Base-by-base conservation (phyloP, 805 yeast species). In the Debaryomyces castellii region DNA sequence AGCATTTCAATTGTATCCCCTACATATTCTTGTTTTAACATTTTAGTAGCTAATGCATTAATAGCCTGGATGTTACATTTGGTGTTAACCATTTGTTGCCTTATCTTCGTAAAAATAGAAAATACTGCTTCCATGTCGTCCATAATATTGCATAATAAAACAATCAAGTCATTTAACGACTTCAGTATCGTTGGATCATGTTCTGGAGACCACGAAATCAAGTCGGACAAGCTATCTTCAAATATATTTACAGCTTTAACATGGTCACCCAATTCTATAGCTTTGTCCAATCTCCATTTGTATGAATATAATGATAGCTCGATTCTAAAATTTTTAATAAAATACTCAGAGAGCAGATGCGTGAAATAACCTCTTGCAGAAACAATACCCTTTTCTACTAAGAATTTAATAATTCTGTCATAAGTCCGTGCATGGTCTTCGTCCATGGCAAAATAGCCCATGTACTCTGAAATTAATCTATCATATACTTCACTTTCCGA, bases 131-230 rank as follows among this genome's bases (percentile, higher is more conserved):
- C 45, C 11, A 66, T 52, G 21, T 54, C 52, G 9, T 41, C 49
- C 44, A 70, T 60, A 11, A 66, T 58, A 27, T 69, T 62, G 20
- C 72, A 64, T 7, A 64, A 42, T 0, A 67, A 50, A 21, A 74
- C 50, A 8, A 81, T 66, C 50, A 80, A 73, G 12, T 73, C 64
- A 54, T 73, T 71, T 47, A 83, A 60, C 0, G 78, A 65, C 5
- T 66, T 57, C 47, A 65, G 68, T 2, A 79, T 51, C n/a, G 63
- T 62, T 1, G 77, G 72, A 40, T 64, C 60, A 12, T 49, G 43
- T 24, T 49, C 53, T 8, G 46, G 36, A 1, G 52, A 33, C 73
- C 73, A 68, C 25, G 57, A 54, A 4, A 46, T 46, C 21, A 40
- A 48, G 1, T 51, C 39, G 7, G 47, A 43, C 12, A 65, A 32